Evolutionary conservation across 1,284 basidiomycete species (phyloP).

Genomic region (Phlebopus sp.): DNA sequence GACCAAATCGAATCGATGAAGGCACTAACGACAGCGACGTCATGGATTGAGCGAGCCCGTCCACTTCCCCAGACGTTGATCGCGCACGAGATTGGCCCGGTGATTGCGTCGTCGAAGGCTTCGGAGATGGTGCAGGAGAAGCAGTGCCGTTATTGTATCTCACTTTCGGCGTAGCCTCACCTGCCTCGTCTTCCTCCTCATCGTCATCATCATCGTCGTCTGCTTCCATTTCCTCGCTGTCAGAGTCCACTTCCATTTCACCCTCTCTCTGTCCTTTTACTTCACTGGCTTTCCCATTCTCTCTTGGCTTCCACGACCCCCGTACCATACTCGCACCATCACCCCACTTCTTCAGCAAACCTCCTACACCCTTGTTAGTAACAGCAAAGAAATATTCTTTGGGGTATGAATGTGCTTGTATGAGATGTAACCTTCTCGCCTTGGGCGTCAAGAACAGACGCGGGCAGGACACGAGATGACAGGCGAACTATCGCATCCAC

Average conservation of each 20-base stretch:
- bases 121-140: conserved; percentile 25
- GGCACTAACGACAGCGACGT: conserved; percentile 68
- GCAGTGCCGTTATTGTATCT: conserved; percentile 15
- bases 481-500: conserved; percentile 64
- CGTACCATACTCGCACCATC: conserved; percentile 76
- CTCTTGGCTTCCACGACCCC: conserved; percentile 62
- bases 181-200: conserved; percentile 25
- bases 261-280: conserved; percentile 18
- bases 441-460: conserved; percentile 75
- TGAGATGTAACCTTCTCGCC: conserved; percentile 75
- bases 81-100: conserved; percentile 13
- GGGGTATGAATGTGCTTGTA: conserved; percentile 79
- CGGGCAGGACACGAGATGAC: conserved; percentile 66
- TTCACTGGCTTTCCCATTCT: conserved; percentile 17
- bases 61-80: conserved; percentile 28
- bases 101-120: conserved; percentile 12
- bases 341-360: conserved; percentile 70
- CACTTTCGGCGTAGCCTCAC: conserved; percentile 29
- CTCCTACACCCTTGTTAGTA: conserved; percentile 84
- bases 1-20: conserved; percentile 63
- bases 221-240: conserved; percentile 28
- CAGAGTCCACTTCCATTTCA: conserved; percentile 30
- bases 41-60: conserved; percentile 48
- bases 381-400: conserved; percentile 87
- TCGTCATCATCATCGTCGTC: conserved; percentile 23